A percentile compares a stretch with the other conserved stretches of the same genome.
Conservation (phyloP, 495 filamentous ascomycete genomes). For the Neurospora sp. region DNA sequence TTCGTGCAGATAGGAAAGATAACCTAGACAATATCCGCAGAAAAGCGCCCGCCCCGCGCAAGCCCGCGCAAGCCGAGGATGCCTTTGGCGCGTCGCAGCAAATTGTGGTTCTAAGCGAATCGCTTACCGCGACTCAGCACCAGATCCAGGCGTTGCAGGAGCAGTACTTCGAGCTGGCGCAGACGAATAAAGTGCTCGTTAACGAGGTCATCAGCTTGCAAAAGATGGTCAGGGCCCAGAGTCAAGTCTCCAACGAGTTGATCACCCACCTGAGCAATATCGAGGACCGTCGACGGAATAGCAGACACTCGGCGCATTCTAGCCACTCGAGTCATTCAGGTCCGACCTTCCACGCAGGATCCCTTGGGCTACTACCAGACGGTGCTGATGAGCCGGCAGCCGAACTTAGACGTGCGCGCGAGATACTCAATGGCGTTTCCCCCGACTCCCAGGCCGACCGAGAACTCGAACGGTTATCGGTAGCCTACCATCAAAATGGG, state of each 20-base stretch:
- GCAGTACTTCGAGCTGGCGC: conserved; percentile 71
- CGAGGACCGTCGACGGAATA: conserved; percentile 34
- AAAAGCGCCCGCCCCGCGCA: conserved; percentile 89
- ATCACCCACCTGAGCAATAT: conserved; percentile 39
- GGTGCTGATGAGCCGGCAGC: conserved; percentile 61
- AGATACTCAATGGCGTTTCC: conserved; percentile 72
- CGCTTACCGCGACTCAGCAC: conserved; percentile 82
- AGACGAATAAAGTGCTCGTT: conserved; percentile 76
- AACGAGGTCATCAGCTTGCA: conserved; percentile 82
- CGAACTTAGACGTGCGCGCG: conserved; percentile 80
- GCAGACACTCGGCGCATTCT: conserved; percentile 31
- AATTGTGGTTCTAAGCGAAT: conserved; percentile 79
- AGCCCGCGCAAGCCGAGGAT: conserved; percentile 59
- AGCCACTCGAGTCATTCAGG: conserved; percentile 26
- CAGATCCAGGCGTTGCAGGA: conserved; percentile 80
- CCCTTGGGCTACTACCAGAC: conserved; percentile 29
- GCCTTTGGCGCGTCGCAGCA: conserved; percentile 65
- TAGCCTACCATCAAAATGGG: conserved; percentile 56
- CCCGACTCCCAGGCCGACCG: conserved; percentile 69
- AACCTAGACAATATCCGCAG: conserved; percentile 93
- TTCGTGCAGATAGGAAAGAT: conserved; percentile 90
- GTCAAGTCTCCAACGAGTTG: conserved; percentile 39
- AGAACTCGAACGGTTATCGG: conserved; percentile 64
- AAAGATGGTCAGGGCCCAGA: conserved; percentile 74
- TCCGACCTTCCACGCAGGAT: conserved; percentile 19